Percentiles rank a stretch among this genome's conserved stretches.
These are phyloP conservation scores for Hirsutella rhossiliensis DNA, from an alignment of 2,329 filamentous ascomycete species.

Conservation along the genomic window DNA sequence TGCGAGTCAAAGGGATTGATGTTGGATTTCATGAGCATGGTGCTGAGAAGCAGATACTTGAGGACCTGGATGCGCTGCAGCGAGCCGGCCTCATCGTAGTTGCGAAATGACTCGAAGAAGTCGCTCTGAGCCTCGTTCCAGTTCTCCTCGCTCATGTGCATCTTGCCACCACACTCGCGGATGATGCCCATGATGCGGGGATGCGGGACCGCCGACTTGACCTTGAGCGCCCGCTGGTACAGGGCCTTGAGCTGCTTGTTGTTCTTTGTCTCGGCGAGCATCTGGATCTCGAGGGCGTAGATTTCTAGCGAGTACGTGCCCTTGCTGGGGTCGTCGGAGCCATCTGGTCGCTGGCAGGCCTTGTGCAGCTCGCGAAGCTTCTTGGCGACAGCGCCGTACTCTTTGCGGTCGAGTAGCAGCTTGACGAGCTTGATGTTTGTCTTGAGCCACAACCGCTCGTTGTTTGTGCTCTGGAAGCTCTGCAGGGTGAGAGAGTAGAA, in stretches of 20 bases:
- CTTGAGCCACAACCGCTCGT: conserved; percentile 93
- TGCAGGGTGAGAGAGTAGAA: conserved; percentile 91
- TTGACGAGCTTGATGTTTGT: conserved; percentile 95
- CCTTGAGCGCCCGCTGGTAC: conserved; percentile 82
- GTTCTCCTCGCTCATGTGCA: conserved; percentile 99
- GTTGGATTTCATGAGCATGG: conserved; percentile 96
- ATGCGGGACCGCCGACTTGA: conserved; percentile 94
- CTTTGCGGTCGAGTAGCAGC: conserved; percentile 80
- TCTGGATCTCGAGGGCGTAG: conserved; percentile 95
- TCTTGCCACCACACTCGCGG: conserved; percentile 95
- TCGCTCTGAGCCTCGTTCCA: conserved; percentile 96
- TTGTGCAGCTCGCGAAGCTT: conserved; percentile 84
- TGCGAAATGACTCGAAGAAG: conserved; percentile 97
- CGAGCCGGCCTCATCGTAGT: conserved; percentile 96
- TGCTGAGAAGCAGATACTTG: conserved; percentile 91
- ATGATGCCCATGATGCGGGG: conserved; percentile 99
- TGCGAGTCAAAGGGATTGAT: conserved; percentile 99
- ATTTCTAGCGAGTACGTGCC: conserved; percentile 93
- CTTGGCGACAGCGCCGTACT: conserved; percentile 67
- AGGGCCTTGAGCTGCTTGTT: conserved; percentile 92
- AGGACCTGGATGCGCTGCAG: conserved; percentile 93
- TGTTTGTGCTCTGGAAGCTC: conserved; percentile 95
- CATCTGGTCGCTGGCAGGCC: conserved; percentile 78
- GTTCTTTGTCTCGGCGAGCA: conserved; percentile 94
- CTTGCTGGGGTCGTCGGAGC: conserved; percentile 83